Evolutionary conservation across 176 grass and related monocot genomes (phyloP).

Genomic region (Cenchrus fungigraminus): DNA sequence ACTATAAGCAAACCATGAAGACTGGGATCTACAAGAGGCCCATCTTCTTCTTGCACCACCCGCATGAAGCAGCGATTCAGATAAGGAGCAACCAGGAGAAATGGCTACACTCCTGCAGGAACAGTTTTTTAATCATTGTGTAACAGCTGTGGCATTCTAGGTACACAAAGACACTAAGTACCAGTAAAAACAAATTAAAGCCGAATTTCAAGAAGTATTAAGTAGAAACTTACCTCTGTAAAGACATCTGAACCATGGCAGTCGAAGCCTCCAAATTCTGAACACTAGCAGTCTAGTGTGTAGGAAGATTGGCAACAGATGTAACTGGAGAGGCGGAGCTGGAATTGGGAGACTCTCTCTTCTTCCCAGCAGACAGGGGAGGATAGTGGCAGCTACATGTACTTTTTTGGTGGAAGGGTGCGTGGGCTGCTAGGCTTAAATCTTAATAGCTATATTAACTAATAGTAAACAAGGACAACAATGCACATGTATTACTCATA

Average conservation of each 20-base stretch:
- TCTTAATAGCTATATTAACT: slow-evolving; percentile 28
- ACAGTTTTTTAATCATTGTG: slow-evolving; percentile 21
- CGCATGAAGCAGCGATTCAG: not conserved
- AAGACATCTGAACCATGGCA: slow-evolving; percentile 41
- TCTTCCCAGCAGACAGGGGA: slow-evolving; percentile 24
- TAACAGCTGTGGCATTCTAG: not conserved
- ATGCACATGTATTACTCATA: slow-evolving; percentile 25
- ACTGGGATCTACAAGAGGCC: slow-evolving; percentile 40
- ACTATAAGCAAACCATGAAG: slow-evolving; percentile 45
- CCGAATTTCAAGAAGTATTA: slow-evolving; percentile 33
- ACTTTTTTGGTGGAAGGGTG: slow-evolving; percentile 9
- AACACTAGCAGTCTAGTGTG: slow-evolving; percentile 10
- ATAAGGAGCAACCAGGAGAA: slow-evolving; percentile 34
- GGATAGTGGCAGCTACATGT: slow-evolving; percentile 20
- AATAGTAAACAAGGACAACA: slow-evolving; percentile 33
- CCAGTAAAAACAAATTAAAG: slow-evolving; percentile 7
- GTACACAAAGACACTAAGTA: slow-evolving; percentile 20
- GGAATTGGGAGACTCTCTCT: not conserved
- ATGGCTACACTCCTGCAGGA: slow-evolving; percentile 32
- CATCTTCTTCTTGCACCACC: slow-evolving; percentile 32
- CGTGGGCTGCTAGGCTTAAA: not conserved
- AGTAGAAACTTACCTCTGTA: slow-evolving; percentile 49
- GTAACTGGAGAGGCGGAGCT: slow-evolving; percentile 20
- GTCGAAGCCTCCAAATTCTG: not conserved
- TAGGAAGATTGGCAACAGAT: slow-evolving; percentile 24